Evolutionary conservation across 768 basidiomycete species (phyloP), one percentile per base, ranked within the genome.

Genomic region (Strobilomyces dryophilus): DNA sequence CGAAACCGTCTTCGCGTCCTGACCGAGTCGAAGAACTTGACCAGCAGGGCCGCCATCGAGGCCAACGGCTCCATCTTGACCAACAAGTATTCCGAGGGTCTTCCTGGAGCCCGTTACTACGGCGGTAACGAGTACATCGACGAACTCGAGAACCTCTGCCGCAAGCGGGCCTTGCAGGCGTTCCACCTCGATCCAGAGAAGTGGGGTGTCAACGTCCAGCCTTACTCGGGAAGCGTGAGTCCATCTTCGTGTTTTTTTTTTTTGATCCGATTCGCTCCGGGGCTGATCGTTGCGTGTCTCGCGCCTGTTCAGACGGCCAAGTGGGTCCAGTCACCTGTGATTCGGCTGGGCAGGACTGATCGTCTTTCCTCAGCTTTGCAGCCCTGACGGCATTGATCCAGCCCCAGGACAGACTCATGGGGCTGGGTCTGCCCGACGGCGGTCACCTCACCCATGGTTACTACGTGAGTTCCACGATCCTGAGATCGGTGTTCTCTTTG

Each of bases 171-270:
- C 31, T 83, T 99, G 59, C 76, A 89, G 71, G 95, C 95, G 3
- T 99, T 98, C 83, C 84, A 92, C 79, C 89, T 98, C 59, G 93
- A 98, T 75, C 82, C 90, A 40, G 78, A 75, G 45, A 83, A 85
- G 71, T 98, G 97, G 97, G 95, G 95, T 61, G 94, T 99, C 73
- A 98, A 98, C 67, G 97, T 99, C 52, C 97, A 99, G 73, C 97
- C 97, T 8, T 99, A 98, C 74, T 97, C 94, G 63, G 91, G 92
- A 53, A 86, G 83, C 57, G 87, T 92, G 66, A 69, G 87, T 82
- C 32, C 47, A 17, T 52, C n/a, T n/a, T n/a, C 5, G 3, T 8
- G 2, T 21, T 12, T 17, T 43, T 2, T 24, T 4, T 24, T 24
- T 41, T 56, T 20, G 44, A 34, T 32, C 42, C 15, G 40, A 40